Base-by-base conservation (phyloP, 2,329 filamentous ascomycete genomes). In the Exophiala alcalophila region DNA sequence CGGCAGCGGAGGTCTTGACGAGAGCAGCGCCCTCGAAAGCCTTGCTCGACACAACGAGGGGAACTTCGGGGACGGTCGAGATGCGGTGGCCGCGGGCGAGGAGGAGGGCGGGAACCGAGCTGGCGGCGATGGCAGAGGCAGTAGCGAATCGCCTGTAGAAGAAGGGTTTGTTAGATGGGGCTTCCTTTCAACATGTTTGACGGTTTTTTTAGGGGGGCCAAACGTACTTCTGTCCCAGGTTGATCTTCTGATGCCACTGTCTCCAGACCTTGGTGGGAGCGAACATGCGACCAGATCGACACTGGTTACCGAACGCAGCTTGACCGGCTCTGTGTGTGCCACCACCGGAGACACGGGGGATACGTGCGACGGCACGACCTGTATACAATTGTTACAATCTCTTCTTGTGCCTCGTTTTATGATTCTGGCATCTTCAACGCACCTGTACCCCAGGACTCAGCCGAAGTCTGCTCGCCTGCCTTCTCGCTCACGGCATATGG, bases 161-260 rank as follows among this genome's bases (percentile, higher is more conserved):
- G 14, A 25, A 6, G 21, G 21, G n/a, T 11, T 53, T 32, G 40
- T 52, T 40, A 45, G 41, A 24, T 5, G 11, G 16, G 7, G 11
- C 47, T 50, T 62, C 54, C 55, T 37, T 40, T 21, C 40, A 50
- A 61, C 11, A 16, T 21, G 14, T 19, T 9, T 12, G 8, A 14
- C n/a, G 29, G 5, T 14, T 5, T 14, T 21, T 7, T 11, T 12
- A 12, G 16, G n/a, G n/a, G n/a, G n/a, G n/a, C 32, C 36, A 6
- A 15, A 47, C 81, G 73, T 70, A 89, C 87, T 92, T 95, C 83
- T 98, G 92, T 73, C 86, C 86, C 74, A 94, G 82, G 82, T 94
- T 95, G 83, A 98, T 82, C 89, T 97, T 97, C 80, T 96, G 81
- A 81, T 98, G 92, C 94, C 92, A 98, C 81, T 95, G 96, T 73